Conservation (phyloP, 2,329 filamentous ascomycete genomes). For the Paecilomyces formosus region DNA sequence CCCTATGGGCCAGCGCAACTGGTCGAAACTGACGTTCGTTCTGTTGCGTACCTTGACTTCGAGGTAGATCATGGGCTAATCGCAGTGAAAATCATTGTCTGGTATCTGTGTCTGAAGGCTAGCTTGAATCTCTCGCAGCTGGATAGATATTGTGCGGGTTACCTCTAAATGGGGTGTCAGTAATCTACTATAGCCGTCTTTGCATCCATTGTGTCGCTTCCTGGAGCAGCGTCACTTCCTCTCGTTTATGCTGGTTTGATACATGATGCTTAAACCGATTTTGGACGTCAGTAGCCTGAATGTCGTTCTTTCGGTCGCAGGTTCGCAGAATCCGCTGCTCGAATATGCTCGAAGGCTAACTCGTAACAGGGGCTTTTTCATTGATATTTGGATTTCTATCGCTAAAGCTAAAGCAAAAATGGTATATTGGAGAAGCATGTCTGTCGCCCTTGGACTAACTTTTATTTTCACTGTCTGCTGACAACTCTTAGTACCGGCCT, state of each 20-base stretch:
- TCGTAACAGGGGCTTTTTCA: slow-evolving; percentile 22
- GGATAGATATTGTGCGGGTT: background rate
- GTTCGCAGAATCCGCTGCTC: slow-evolving; percentile 12
- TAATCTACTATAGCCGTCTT: background rate
- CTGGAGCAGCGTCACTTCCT: background rate
- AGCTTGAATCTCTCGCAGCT: background rate
- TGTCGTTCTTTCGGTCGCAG: slow-evolving; percentile 23
- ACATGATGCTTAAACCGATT: slow-evolving; percentile 26
- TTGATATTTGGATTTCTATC: slow-evolving; percentile 27
- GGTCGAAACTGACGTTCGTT: background rate
- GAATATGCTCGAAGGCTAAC: background rate
- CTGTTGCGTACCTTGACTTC: background rate
- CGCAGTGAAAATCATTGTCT: background rate
- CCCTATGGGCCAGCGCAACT: background rate
- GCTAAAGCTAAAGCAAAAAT: slow-evolving; percentile 28
- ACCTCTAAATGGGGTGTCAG: background rate
- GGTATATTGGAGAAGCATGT: slow-evolving; percentile 36
- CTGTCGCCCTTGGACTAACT: slow-evolving; percentile 4
- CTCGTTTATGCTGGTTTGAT: background rate
- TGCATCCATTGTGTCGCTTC: background rate
- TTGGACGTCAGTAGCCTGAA: slow-evolving; percentile 29
- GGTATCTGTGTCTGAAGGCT: background rate
- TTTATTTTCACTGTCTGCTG: slow-evolving; percentile 1
- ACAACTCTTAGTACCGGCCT: slow-evolving; percentile 43
- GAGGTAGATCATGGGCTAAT: background rate